Evolutionary conservation across 108 stramenopile genomes (phyloP), one percentile per base, ranked within the genome.

Genomic region (Mayamaea pseudoterrestris): DNA sequence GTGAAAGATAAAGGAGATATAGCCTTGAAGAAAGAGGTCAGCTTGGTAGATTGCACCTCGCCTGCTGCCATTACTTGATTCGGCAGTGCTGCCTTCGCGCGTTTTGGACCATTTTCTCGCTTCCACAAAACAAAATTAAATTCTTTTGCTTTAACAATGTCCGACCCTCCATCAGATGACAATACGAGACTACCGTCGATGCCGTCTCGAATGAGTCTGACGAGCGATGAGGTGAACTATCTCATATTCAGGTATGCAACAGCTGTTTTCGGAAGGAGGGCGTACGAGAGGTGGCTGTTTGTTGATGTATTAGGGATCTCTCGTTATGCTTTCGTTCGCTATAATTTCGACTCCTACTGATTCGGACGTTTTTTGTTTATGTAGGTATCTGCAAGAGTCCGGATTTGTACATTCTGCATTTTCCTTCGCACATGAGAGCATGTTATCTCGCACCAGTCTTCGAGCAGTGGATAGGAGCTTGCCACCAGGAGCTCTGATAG

Each of bases 391-490:
- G 50, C 69, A 65, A 59, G 69, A 71, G 50, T 76, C 68, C 36
- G 95, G 95, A 1, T 97, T 92, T 46, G 78, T 83, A 41, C 95
- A 97, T 67, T 83, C 93, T 3, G 80, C 92, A 5, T 97, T 95
- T 51, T 90, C 94, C 5, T 95, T 95, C 55, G 86, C 81, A 2
- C 83, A 97, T 58, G 96, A 97, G 57, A 88, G 87, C 14, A 76
- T 93, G 63, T 61, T 95, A 18, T 82, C 84, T 31, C 56, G 78
- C 52, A 62, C 71, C 29, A 67, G 74, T 20, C 66, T 79, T 12
- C 64, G 75, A 7, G 80, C 80, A 48, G 64, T 75, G 8, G 60
- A 68, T 31, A 81, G 77, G 43, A 71, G 68, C 13, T 57, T 92
- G 44, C 90, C 90, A 44, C 90, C 90, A 30, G 90, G 90, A 14